Percentiles rank a stretch among this genome's conserved stretches.
phyloP scores from a whole-genome alignment of 2,329 filamentous ascomycete genomes.

The Cucurbitaria berberidis region DNA sequence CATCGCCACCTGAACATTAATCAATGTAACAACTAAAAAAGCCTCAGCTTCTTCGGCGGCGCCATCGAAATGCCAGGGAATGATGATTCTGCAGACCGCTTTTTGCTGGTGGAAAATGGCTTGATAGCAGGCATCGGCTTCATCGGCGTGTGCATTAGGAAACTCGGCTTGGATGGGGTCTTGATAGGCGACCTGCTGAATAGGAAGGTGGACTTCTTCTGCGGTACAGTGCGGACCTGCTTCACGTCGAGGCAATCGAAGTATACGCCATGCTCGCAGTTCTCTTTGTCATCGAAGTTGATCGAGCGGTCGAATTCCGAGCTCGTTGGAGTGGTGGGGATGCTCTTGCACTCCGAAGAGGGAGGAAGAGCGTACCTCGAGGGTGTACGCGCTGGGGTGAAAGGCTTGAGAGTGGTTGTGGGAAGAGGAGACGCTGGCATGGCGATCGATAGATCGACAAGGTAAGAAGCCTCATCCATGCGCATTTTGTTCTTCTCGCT shows the following conservation, averaged over 20 bases:
- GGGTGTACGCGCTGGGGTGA: constrained; percentile 42
- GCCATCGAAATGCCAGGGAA: constrained; percentile 27
- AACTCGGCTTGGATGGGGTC: constrained; percentile 60
- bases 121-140: constrained; percentile 26
- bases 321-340: constrained; percentile 34
- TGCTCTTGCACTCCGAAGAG: constrained; percentile 29
- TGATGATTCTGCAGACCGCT: constrained; percentile 23
- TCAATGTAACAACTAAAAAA: constrained; percentile 16
- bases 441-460: constrained; percentile 37
- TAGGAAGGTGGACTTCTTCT: constrained; percentile 33
- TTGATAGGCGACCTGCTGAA: constrained; percentile 53
- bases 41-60: constrained; percentile 35
- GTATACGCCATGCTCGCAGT: constrained; percentile 45
- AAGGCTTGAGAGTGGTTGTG: constrained; percentile 26
- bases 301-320: constrained; percentile 39
- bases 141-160: constrained; percentile 32
- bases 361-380: constrained; percentile 33
- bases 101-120: constrained; percentile 32
- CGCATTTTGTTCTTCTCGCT: constrained; percentile 44
- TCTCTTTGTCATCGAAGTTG: constrained; percentile 38
- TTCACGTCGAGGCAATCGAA: constrained; percentile 53
- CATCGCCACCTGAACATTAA: neutral
- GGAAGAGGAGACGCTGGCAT: constrained; percentile 28
- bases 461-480: constrained; percentile 42
- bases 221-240: constrained; percentile 46